phyloP scores from a whole-genome alignment of 768 basidiomycete species.

The Baorangia bicolor region DNA sequence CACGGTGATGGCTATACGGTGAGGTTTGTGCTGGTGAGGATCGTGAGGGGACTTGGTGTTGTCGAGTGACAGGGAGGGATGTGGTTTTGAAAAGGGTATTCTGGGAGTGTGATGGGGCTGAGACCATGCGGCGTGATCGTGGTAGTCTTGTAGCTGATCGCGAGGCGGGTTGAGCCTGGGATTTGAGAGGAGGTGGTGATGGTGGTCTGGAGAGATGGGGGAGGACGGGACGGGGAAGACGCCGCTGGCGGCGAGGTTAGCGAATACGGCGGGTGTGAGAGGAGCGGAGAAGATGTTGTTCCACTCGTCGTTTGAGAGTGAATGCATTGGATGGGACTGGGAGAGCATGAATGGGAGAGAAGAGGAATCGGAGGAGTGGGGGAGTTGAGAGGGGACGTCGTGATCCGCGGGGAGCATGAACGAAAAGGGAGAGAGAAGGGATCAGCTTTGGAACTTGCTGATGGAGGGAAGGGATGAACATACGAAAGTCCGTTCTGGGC shows the following conservation, averaged over 20 bases:
- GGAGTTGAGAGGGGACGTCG: no score
- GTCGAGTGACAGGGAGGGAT: constrained; percentile 22
- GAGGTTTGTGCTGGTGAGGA: constrained; percentile 16
- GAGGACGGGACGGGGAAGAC: constrained; percentile 41
- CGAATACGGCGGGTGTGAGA: constrained; percentile 58
- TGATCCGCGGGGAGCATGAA: background rate
- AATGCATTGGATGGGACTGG: constrained; percentile 25
- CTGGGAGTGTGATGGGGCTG: constrained; percentile 28
- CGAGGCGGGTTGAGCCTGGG: constrained; percentile 16
- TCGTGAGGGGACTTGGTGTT: constrained; percentile 28
- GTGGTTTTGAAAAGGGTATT: constrained; percentile 31
- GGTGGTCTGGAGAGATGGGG: constrained; percentile 29
- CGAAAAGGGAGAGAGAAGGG: no score
- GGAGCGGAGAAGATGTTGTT: constrained; percentile 58
- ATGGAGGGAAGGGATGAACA: background rate
- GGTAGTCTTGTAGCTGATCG: constrained; percentile 17
- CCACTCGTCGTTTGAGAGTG: constrained; percentile 46
- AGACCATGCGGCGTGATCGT: constrained; percentile 30
- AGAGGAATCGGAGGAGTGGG: constrained; percentile 19
- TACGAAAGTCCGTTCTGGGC: constrained; percentile 7
- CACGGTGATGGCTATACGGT: constrained; percentile 16
- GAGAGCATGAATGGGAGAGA: constrained; percentile 19
- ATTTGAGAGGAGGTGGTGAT: constrained; percentile 26
- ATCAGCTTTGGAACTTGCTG: background rate
- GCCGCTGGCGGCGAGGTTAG: constrained; percentile 60